These are phyloP conservation scores for Colletotrichum sp. DNA, from an alignment of 2,329 filamentous ascomycete genomes.

Conservation along the genomic window DNA sequence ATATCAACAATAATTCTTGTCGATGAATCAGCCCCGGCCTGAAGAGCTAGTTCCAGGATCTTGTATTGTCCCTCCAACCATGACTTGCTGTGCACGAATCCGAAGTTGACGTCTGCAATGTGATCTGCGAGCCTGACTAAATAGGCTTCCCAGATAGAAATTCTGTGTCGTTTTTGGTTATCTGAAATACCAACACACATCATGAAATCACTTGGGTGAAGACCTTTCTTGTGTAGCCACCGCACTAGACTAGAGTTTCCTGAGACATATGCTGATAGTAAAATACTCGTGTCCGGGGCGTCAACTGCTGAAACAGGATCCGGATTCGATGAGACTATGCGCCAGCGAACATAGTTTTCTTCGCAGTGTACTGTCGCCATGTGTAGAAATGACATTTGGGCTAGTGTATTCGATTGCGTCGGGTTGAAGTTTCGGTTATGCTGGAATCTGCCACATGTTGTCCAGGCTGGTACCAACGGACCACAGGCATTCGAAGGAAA, in stretches of 20 bases:
- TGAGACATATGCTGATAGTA: background rate
- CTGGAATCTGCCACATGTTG: too few relatives aligned
- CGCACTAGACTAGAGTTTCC: background rate
- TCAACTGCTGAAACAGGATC: accelerated
- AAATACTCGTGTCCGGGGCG: accelerated
- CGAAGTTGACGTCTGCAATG: background rate
- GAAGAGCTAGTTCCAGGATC: background rate
- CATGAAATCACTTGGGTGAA: background rate
- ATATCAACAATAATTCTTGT: background rate
- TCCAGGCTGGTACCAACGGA: background rate
- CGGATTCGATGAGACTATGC: background rate
- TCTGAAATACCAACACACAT: background rate
- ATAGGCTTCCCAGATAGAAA: background rate
- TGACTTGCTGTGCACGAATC: too few relatives aligned
- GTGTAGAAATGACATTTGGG: background rate
- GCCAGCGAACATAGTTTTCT: background rate
- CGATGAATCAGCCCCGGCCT: background rate
- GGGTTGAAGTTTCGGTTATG: too few relatives aligned
- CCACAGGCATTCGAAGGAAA: background rate
- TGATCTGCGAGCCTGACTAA: accelerated
- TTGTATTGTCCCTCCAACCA: background rate
- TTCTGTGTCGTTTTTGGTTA: background rate
- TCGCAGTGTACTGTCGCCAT: background rate
- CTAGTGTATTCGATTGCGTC: background rate
- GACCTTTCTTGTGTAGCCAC: background rate